phyloP scores from a whole-genome alignment of 2,329 filamentous ascomycete species.

The Elsinoe batatas region DNA sequence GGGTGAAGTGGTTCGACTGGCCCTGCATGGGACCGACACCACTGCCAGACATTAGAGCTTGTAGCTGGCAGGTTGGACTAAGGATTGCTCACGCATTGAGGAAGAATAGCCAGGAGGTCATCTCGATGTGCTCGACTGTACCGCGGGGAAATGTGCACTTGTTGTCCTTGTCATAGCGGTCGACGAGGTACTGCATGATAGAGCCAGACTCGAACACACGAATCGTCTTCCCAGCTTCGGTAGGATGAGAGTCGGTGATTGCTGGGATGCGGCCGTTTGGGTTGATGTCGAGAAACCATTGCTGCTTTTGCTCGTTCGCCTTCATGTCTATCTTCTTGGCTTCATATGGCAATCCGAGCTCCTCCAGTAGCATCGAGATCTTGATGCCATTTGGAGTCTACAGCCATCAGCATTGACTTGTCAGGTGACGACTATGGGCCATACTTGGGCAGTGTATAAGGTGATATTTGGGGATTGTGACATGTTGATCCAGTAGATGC shows the following conservation, averaged over 20 bases:
- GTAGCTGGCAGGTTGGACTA: not conserved
- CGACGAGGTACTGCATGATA: slow-evolving; percentile 73
- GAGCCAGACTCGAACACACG: slow-evolving; percentile 73
- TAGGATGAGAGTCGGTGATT: slow-evolving; percentile 64
- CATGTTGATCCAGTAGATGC: not conserved
- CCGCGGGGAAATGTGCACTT: slow-evolving; percentile 71
- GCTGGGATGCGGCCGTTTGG: slow-evolving; percentile 89
- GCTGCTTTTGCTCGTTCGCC: slow-evolving; percentile 72
- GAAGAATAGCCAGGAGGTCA: slow-evolving; percentile 62
- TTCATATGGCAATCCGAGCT: slow-evolving; percentile 74
- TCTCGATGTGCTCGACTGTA: slow-evolving; percentile 62
- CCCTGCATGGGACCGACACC: slow-evolving; percentile 36
- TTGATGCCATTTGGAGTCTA: slow-evolving; percentile 88
- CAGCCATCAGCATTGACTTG: slow-evolving; percentile 24
- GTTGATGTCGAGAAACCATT: slow-evolving; percentile 85
- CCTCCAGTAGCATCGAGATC: slow-evolving; percentile 75
- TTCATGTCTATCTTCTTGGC: slow-evolving; percentile 59
- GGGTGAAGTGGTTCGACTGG: slow-evolving; percentile 73
- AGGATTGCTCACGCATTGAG: slow-evolving; percentile 52
- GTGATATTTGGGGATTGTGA: slow-evolving; percentile 10
- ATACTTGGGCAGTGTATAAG: slow-evolving; percentile 11
- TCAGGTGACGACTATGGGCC: not conserved
- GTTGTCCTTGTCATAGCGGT: slow-evolving; percentile 70
- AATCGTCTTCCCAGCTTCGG: slow-evolving; percentile 75
- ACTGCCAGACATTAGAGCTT: not conserved